phyloP scores from a whole-genome alignment of 163 green algal genomes.

The Prototheca wickerhamii region DNA sequence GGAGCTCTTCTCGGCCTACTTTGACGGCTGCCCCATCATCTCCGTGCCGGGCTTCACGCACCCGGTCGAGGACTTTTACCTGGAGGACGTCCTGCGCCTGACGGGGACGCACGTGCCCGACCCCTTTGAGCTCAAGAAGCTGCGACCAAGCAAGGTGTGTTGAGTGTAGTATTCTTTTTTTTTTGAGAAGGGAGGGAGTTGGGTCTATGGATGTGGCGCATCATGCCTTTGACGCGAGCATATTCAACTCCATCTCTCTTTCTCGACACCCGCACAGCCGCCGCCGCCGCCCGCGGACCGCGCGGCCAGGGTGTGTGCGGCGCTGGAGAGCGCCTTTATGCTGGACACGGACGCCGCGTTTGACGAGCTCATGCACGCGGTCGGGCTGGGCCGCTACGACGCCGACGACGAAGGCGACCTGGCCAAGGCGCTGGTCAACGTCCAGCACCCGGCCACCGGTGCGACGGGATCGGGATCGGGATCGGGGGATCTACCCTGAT shows the following conservation, averaged over 20 bases:
- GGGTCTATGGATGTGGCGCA: no score
- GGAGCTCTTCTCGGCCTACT: constrained; percentile 74
- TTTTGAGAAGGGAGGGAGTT: no score
- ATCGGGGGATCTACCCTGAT: neutral
- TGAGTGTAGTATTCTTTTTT: neutral
- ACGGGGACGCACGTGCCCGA: constrained; percentile 23
- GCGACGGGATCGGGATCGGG: neutral
- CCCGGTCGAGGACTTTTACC: constrained; percentile 76
- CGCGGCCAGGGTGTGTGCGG: constrained; percentile 28
- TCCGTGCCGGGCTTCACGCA: constrained; percentile 75
- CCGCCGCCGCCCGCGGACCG: neutral
- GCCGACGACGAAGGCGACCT: neutral
- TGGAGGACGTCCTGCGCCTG: constrained; percentile 73
- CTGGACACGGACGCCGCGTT: constrained; percentile 36
- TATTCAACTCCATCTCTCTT: no score
- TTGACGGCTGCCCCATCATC: constrained; percentile 76
- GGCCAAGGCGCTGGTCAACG: constrained; percentile 17
- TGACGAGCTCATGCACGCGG: constrained; percentile 33
- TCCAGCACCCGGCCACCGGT: constrained; percentile 37
- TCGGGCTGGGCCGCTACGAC: neutral
- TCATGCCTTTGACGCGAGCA: no score
- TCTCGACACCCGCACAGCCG: neutral
- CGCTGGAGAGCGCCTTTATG: constrained; percentile 54
- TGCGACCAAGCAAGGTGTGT: neutral
- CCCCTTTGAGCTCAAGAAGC: neutral